Conservation (phyloP, 2,329 filamentous ascomycete genomes). For the Alternaria novae-zelandiae region DNA sequence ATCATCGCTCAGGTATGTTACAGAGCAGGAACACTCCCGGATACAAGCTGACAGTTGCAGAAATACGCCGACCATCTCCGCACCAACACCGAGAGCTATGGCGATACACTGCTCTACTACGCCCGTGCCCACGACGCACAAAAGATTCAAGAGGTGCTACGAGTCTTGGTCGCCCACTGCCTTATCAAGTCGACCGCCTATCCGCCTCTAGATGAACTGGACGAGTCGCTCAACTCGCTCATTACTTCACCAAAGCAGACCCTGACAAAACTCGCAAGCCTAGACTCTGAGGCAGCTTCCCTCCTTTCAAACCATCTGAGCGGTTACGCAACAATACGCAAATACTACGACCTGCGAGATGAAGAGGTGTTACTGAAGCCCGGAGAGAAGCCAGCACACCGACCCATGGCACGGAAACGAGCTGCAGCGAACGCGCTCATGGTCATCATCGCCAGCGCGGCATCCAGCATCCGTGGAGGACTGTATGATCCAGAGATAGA, state of each 20-base stretch:
- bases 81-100: constrained; percentile 76
- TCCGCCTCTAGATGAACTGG: constrained; percentile 73
- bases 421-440: constrained; percentile 76
- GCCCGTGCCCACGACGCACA: constrained; percentile 78
- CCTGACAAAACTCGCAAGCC: constrained; percentile 72
- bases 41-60: constrained; percentile 54
- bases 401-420: constrained; percentile 67
- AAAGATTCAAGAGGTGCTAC: constrained; percentile 85
- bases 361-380: constrained; percentile 56
- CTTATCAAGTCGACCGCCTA: constrained; percentile 84
- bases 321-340: constrained; percentile 88
- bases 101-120: constrained; percentile 88
- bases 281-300: constrained; percentile 81
- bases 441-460: constrained; percentile 83
- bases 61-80: constrained; percentile 82
- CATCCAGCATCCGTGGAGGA: constrained; percentile 89
- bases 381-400: constrained; percentile 50
- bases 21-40: background rate
- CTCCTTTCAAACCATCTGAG: constrained; percentile 85
- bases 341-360: constrained; percentile 90
- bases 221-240: constrained; percentile 72
- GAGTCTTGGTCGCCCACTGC: constrained; percentile 85
- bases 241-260: constrained; percentile 74
- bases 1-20: constrained; percentile 78
- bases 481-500: constrained; percentile 82